Conservation (phyloP, 257 asterid species). For the Primulina huaijiensis region DNA sequence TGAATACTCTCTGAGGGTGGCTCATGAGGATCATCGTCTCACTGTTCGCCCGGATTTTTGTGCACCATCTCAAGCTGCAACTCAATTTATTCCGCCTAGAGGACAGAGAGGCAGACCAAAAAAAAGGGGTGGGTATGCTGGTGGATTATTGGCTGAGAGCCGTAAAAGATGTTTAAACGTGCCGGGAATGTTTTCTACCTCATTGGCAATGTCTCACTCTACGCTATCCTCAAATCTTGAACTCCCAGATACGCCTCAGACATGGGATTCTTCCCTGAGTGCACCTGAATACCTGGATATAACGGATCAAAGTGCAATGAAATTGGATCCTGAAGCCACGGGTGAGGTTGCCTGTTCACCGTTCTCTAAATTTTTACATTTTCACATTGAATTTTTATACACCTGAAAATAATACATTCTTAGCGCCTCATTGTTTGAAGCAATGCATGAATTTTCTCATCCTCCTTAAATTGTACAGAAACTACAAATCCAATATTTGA, state of each 20-base stretch:
- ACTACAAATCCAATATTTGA: slow-evolving; percentile 34
- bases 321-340: slow-evolving; percentile 42
- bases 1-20: slow-evolving; percentile 51
- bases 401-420: slow-evolving; percentile 11
- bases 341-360: slow-evolving; percentile 25
- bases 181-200: slow-evolving; percentile 33
- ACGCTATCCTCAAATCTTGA: slow-evolving; percentile 36
- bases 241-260: slow-evolving; percentile 43
- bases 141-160: slow-evolving; percentile 36
- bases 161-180: slow-evolving; percentile 38
- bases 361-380: slow-evolving; percentile 3
- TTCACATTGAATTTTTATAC: not conserved
- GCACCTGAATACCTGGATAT: slow-evolving; percentile 37
- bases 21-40: slow-evolving; percentile 67
- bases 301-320: slow-evolving; percentile 37
- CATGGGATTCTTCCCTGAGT: slow-evolving; percentile 50
- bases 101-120: slow-evolving; percentile 64
- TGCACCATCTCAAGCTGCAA: slow-evolving; percentile 36
- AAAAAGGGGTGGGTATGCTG: slow-evolving; percentile 53
- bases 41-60: slow-evolving; percentile 37
- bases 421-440: slow-evolving; percentile 5
- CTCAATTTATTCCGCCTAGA: slow-evolving; percentile 42
- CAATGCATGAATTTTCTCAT: not conserved
- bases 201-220: slow-evolving; percentile 35
- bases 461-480: slow-evolving; percentile 34